Percentiles rank a stretch among this genome's conserved stretches.
Evolutionary conservation across 2,329 filamentous ascomycete species (phyloP).

Genomic region (Emergomyces orientalis): DNA sequence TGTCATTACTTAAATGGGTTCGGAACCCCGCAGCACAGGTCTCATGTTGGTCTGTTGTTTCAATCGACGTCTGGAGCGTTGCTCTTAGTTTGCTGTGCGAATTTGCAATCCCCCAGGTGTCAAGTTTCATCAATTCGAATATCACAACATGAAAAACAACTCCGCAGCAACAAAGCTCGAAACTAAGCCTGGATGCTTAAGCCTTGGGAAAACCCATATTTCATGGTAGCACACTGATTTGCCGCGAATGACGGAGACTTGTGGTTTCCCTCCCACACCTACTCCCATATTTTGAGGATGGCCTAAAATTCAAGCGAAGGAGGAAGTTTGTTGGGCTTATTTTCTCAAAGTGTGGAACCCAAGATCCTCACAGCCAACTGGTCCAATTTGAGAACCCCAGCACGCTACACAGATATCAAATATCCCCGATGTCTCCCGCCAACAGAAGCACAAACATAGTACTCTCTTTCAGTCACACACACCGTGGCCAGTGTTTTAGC

Average conservation of each 20-base stretch:
- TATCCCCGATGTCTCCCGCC: background rate
- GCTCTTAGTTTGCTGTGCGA: background rate
- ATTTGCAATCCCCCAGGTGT: background rate
- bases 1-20: background rate
- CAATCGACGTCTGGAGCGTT: background rate
- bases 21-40: background rate
- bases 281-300: background rate
- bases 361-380: background rate
- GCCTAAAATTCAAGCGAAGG: background rate
- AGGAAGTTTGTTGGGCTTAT: background rate
- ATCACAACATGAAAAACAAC: conserved; percentile 1
- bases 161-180: background rate
- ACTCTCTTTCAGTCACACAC: background rate
- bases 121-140: background rate
- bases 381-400: background rate
- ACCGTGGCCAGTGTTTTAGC: background rate
- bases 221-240: background rate
- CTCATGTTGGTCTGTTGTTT: background rate
- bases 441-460: background rate
- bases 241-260: background rate
- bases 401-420: background rate
- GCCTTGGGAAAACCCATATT: background rate
- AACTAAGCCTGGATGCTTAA: background rate
- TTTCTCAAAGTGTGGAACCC: background rate
- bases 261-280: background rate